Conservation (phyloP, 495 filamentous ascomycete genomes). For the Penicillium ochrochloron region DNA sequence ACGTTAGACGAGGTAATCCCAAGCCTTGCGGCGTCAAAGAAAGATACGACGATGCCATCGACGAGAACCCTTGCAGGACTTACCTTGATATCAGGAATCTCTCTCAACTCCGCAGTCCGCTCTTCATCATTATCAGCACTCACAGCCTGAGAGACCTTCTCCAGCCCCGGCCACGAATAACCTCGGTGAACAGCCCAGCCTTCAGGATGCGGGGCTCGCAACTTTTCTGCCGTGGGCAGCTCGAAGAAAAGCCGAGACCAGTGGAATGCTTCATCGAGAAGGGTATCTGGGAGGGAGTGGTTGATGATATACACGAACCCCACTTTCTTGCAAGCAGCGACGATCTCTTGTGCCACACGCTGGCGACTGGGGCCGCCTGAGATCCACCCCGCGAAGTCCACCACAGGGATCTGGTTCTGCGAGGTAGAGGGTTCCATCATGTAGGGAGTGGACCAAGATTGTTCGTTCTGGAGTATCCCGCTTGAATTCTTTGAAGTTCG, state of each 20-base stretch:
- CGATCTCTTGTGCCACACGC: conserved; percentile 52
- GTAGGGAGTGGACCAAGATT: not conserved
- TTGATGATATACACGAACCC: conserved; percentile 65
- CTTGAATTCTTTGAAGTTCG: not conserved
- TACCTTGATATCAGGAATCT: conserved; percentile 46
- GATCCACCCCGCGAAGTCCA: conserved; percentile 56
- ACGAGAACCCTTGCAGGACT: conserved; percentile 8
- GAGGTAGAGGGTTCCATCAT: conserved; percentile 1
- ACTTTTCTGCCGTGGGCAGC: conserved; percentile 50
- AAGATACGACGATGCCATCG: not conserved
- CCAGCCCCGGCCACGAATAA: conserved; percentile 66
- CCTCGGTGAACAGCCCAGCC: conserved; percentile 62
- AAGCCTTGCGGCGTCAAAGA: not conserved
- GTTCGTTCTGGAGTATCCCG: not conserved
- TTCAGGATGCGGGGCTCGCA: conserved; percentile 64
- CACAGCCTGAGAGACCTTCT: conserved; percentile 66
- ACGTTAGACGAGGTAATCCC: not conserved
- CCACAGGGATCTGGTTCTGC: conserved; percentile 49
- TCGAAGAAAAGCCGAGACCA: conserved; percentile 56
- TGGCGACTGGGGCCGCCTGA: conserved; percentile 38
- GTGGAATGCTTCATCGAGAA: conserved; percentile 57
- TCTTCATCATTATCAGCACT: conserved; percentile 50
- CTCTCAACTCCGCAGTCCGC: conserved; percentile 33
- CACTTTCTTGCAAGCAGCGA: conserved; percentile 58
- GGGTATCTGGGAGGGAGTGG: conserved; percentile 50